Base-by-base conservation (phyloP, 1,284 basidiomycete genomes). In the Trametes hirsuta region DNA sequence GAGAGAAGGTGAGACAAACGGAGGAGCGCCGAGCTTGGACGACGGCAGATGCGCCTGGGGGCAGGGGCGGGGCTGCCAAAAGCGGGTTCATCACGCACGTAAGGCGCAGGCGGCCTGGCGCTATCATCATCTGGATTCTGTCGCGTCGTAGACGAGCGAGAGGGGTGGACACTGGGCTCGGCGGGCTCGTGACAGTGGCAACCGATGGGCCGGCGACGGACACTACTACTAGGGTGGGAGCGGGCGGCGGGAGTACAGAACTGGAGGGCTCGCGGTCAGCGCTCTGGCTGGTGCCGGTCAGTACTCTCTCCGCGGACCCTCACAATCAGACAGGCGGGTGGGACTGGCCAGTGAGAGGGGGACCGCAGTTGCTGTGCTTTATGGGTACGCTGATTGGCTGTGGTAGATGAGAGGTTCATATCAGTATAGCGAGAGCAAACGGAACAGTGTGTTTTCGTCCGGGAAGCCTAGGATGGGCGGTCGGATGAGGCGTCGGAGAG, bases 31-130 rank as follows among this genome's bases (percentile, higher is more conserved):
- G 41, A 4, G 41, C 42, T 3, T 12, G 34, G 24, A 18, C 34
- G 11, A 18, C 34, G 11, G 35, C 21, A 54, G 53, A 30, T 14
- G 55, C 4, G 34, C 47, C 54, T n/a, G 40, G 34, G 41, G 22
- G 55, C 55, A 42, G 56, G 56, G 45, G 56, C 49, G 56, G 56
- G 56, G 50, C 18, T 58, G 56, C 56, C 42, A 41, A 47, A 40
- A 40, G 25, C n/a, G 49, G 36, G 49, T 10, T 22, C 9, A 52
- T 58, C 39, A 42, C 49, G 49, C 42, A 46, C 56, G 49, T 50
- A 51, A 52, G 36, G 10, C 30, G 42, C 11, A n/a, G 52, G 40
- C 41, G 42, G 51, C 14, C 11, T 53, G 41, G 51, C 51, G 51
- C 41, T 34, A 37, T 44, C 30, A 40, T 35, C 6, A 41, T 34